These are phyloP conservation scores for Metschnikowia reukaufii DNA, from an alignment of 805 yeast genomes.

Conservation along the genomic window DNA sequence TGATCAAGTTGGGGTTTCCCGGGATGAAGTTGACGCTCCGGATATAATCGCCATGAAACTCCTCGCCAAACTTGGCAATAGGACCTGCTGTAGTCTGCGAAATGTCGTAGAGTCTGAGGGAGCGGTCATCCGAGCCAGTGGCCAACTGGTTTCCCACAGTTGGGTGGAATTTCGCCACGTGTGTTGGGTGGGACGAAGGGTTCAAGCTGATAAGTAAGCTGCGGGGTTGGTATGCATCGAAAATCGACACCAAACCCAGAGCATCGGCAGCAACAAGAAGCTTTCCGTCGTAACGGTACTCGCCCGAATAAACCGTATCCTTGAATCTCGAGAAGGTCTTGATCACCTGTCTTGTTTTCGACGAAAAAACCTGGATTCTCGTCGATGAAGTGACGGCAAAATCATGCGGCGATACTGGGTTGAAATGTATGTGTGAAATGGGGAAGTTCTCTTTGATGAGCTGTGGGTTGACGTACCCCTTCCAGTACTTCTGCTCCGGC, in stretches of 20 bases:
- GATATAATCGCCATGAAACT: conserved; percentile 84
- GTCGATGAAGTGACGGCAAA: conserved; percentile 92
- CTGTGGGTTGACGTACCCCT: conserved; percentile 80
- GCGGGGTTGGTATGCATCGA: conserved; percentile 79
- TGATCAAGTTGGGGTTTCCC: conserved; percentile 70
- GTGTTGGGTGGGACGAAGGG: conserved; percentile 87
- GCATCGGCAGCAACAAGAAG: conserved; percentile 94
- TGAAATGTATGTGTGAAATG: conserved; percentile 82
- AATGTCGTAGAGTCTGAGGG: conserved; percentile 85
- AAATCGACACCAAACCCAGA: conserved; percentile 86
- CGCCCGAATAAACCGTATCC: conserved; percentile 90
- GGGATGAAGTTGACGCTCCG: conserved; percentile 80
- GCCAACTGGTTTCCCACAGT: conserved; percentile 68
- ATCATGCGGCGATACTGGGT: conserved; percentile 82
- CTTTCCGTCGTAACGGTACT: conserved; percentile 88
- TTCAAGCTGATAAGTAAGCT: conserved; percentile 74
- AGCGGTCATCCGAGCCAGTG: conserved; percentile 90
- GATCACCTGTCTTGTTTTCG: conserved; percentile 89
- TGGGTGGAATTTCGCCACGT: conserved; percentile 90
- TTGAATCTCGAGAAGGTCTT: conserved; percentile 86
- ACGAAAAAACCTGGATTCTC: conserved; percentile 86
- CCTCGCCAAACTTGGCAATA: conserved; percentile 53
- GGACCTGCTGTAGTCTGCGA: conserved; percentile 72
- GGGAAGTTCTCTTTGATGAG: conserved; percentile 92
- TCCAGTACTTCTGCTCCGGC: conserved; percentile 93